A percentile compares a stretch with the other conserved stretches of the same genome.
phyloP scores from a whole-genome alignment of 2,329 filamentous ascomycete genomes.

The Bisporella sp. region DNA sequence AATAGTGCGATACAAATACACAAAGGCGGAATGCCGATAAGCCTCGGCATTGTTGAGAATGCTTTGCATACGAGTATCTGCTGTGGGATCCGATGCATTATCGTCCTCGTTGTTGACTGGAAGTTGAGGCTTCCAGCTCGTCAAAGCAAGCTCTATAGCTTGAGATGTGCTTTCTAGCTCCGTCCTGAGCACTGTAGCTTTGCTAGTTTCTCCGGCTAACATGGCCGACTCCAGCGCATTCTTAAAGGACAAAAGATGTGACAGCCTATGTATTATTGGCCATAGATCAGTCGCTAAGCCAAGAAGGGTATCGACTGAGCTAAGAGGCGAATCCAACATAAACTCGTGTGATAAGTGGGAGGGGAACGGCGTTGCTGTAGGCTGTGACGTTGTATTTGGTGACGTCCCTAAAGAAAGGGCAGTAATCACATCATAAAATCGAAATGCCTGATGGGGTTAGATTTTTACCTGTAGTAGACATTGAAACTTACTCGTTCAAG shows the following conservation, averaged over 20 bases:
- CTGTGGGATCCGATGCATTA: not conserved
- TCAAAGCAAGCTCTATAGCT: slow-evolving; percentile 48
- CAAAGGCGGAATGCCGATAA: slow-evolving; percentile 39
- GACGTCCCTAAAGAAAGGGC: slow-evolving; percentile 53
- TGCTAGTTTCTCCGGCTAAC: slow-evolving; percentile 30
- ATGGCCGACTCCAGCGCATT: slow-evolving; percentile 41
- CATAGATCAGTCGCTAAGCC: slow-evolving; percentile 56
- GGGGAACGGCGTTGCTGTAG: slow-evolving; percentile 38
- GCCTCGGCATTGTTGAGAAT: slow-evolving; percentile 40
- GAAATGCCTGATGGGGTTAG: slow-evolving; percentile 46
- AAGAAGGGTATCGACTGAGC: slow-evolving; percentile 42
- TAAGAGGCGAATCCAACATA: slow-evolving; percentile 35
- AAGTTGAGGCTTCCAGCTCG: slow-evolving; percentile 43
- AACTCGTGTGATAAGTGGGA: slow-evolving; percentile 39
- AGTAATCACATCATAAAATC: slow-evolving; percentile 59
- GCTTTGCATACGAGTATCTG: slow-evolving; percentile 20
- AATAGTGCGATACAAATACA: slow-evolving; percentile 35
- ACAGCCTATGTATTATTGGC: slow-evolving; percentile 56
- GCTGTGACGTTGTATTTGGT: slow-evolving; percentile 44
- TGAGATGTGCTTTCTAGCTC: slow-evolving; percentile 35
- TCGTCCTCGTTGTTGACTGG: slow-evolving; percentile 1
- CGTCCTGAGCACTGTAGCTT: slow-evolving; percentile 20
- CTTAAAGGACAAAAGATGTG: slow-evolving; percentile 46
- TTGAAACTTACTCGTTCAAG: slow-evolving; percentile 45
- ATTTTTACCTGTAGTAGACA: not conserved